A percentile compares a stretch with the other conserved stretches of the same genome.
phyloP scores from a whole-genome alignment of 257 asterid species.

The Ilex asprella region DNA sequence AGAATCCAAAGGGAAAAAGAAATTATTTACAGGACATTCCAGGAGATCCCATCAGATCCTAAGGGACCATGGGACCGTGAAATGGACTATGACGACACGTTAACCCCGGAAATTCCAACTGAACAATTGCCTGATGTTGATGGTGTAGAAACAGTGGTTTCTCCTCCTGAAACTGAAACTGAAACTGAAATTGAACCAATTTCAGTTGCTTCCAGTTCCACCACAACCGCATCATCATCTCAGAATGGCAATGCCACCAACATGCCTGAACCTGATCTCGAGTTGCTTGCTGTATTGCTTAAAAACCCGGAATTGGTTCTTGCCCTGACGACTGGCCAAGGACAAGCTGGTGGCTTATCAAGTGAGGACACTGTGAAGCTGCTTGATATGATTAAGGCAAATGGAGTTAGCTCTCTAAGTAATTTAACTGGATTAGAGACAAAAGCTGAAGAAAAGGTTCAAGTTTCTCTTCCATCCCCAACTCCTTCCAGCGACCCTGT shows the following conservation, averaged over 20 bases:
- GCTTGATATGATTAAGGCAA: conserved; percentile 76
- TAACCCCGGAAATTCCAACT: conserved; percentile 67
- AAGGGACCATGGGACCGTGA: conserved; percentile 97
- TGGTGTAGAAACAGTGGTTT: conserved; percentile 29
- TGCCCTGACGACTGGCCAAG: conserved; percentile 86
- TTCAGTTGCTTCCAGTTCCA: conserved; percentile 26
- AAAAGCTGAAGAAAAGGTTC: conserved; percentile 45
- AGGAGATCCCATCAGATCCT: conserved; percentile 75
- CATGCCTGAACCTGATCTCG: conserved; percentile 71
- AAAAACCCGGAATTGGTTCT: conserved; percentile 84
- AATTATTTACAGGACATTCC: conserved; percentile 48
- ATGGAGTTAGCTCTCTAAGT: conserved; percentile 39
- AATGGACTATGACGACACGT: conserved; percentile 82
- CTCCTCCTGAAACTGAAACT: conserved; percentile 11
- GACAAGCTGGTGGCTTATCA: conserved; percentile 65
- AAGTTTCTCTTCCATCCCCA: conserved; percentile 96
- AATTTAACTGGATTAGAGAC: conserved; percentile 38
- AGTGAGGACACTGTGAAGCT: conserved; percentile 61
- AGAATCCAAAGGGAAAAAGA: conserved; percentile 80
- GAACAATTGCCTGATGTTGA: conserved; percentile 81
- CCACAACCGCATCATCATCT: conserved; percentile 18
- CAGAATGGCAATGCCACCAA: conserved; percentile 16
- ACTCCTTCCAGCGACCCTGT: conserved; percentile 84
- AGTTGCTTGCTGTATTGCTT: conserved; percentile 76
- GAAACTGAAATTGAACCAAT: conserved; percentile 13